Percentiles rank a stretch among this genome's conserved stretches.
Evolutionary conservation across 345 rosid genomes (phyloP).

Genomic region (Noccaea caerulescens): DNA sequence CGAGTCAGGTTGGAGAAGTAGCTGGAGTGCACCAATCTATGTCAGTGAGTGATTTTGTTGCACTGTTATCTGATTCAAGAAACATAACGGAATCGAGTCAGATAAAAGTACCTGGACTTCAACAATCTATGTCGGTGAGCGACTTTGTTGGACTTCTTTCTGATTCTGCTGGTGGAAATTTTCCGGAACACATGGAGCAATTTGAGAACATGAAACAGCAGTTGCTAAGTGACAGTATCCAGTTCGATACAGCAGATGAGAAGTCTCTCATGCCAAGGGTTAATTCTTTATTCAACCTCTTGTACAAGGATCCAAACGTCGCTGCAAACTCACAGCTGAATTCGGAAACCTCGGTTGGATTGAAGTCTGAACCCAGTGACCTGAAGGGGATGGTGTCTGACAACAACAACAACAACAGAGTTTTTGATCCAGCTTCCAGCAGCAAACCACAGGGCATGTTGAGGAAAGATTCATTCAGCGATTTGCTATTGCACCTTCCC

Average conservation of each 20-base stretch:
- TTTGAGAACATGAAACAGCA: conserved; percentile 84
- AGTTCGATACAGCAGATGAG: conserved; percentile 78
- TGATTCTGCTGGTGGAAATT: conserved; percentile 66
- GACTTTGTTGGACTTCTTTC: conserved; percentile 83
- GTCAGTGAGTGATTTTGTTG: conserved; percentile 82
- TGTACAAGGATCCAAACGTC: conserved; percentile 71
- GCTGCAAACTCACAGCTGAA: conserved; percentile 58
- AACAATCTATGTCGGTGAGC: conserved; percentile 83
- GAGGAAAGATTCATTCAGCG: conserved; percentile 87
- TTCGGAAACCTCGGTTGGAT: conserved; percentile 51
- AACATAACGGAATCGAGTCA: conserved; percentile 69
- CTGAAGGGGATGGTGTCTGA: conserved; percentile 46
- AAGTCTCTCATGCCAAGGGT: conserved; percentile 96
- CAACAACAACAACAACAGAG: conserved; percentile 33
- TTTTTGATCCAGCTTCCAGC: conserved; percentile 55
- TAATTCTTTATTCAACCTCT: conserved; percentile 90
- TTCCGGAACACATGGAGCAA: conserved; percentile 56
- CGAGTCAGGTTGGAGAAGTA: conserved; percentile 73
- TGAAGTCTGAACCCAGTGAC: conserved; percentile 44
- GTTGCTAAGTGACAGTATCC: conserved; percentile 75
- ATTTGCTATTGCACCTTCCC: conserved; percentile 85
- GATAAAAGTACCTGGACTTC: conserved; percentile 86
- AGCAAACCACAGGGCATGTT: conserved; percentile 72
- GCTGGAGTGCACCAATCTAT: conserved; percentile 81
- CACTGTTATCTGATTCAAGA: conserved; percentile 51